Evolutionary conservation across 768 basidiomycete genomes (phyloP), one percentile per base, ranked within the genome.

Genomic region (Sutorius australiensis): DNA sequence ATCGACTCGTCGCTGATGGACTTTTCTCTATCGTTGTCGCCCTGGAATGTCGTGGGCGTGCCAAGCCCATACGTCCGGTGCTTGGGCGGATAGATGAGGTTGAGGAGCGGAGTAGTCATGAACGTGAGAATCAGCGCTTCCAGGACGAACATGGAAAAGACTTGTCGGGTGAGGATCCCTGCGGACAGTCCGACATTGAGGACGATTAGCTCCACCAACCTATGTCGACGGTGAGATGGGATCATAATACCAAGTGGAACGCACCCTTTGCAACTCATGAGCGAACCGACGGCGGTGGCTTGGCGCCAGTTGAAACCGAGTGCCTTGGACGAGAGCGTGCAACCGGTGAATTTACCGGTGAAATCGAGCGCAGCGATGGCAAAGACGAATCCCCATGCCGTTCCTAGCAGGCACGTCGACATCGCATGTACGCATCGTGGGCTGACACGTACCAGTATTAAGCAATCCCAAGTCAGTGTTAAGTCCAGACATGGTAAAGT

Each of bases 241-340:
- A 54, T 14, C 32, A 0, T 31, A 24, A 4, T 4, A 4, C 0
- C 27, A 42, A 49, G 33, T 10, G 38, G 36, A 36, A 87, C 76
- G 36, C 52, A 88, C 89, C 93, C 94, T 77, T 99, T 95, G 66
- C 94, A 95, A 67, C 83, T 88, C 95, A 99, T 98, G 37, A 98
- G 72, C 19, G 89, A 86, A 0, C 97, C 97, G 51, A 98, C 89
- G 0, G 95, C 82, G 30, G 83, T 76, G 0, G 87, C 72, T 65
- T 98, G 95, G 30, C 95, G 77, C 82, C 82, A 87, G 6, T 69
- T 81, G 71, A 95, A 98, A 1, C 87, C 85, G 8, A 86, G 57
- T 44, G 77, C 77, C 45, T 74, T 73, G 0, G 95, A 91, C 1
- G 89, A 83, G 4, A 85, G 54, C 0, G 82, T 73, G 64, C 92